Percentiles rank a stretch among this genome's conserved stretches.
These are phyloP conservation scores for Russula earlei DNA, from an alignment of 768 basidiomycete genomes.

Conservation along the genomic window DNA sequence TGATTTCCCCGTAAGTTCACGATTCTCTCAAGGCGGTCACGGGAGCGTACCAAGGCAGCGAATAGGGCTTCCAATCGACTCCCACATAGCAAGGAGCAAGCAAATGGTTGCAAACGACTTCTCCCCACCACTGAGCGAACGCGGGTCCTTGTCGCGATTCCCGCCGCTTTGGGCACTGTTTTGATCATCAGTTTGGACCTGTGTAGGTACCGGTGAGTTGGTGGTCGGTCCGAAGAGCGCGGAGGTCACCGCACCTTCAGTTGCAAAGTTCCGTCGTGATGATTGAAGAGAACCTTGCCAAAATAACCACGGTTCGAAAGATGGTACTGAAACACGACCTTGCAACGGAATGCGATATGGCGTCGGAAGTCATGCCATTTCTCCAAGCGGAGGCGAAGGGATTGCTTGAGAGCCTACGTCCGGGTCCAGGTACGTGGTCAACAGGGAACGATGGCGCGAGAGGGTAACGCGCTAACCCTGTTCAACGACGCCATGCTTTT, in stretches of 20 bases:
- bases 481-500: slow-evolving; percentile 56
- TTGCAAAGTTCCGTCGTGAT: slow-evolving; percentile 48
- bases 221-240: not conserved
- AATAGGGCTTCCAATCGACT: slow-evolving; percentile 87
- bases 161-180: slow-evolving; percentile 46
- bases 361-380: slow-evolving; percentile 85
- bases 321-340: slow-evolving; percentile 72
- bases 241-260: slow-evolving; percentile 40
- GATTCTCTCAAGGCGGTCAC: not conserved
- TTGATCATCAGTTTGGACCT: slow-evolving; percentile 83
- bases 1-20: slow-evolving; percentile 20
- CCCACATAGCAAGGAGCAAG: slow-evolving; percentile 90
- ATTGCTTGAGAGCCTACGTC: slow-evolving; percentile 52
- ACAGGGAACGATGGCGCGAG: not conserved
- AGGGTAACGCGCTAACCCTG: slow-evolving; percentile 37
- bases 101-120: slow-evolving; percentile 97
- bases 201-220: slow-evolving; percentile 3
- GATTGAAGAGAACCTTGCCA: slow-evolving; percentile 85
- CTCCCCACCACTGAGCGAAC: slow-evolving; percentile 85
- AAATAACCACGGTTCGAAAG: slow-evolving; percentile 81
- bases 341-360: slow-evolving; percentile 82
- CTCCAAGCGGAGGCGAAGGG: slow-evolving; percentile 52
- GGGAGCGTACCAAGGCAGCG: slow-evolving; percentile 67
- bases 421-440: not conserved
- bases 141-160: slow-evolving; percentile 68